Percentiles rank a stretch among this genome's conserved stretches.
phyloP scores from a whole-genome alignment of 2,329 filamentous ascomycete species.

The Didymella arachidicola region DNA sequence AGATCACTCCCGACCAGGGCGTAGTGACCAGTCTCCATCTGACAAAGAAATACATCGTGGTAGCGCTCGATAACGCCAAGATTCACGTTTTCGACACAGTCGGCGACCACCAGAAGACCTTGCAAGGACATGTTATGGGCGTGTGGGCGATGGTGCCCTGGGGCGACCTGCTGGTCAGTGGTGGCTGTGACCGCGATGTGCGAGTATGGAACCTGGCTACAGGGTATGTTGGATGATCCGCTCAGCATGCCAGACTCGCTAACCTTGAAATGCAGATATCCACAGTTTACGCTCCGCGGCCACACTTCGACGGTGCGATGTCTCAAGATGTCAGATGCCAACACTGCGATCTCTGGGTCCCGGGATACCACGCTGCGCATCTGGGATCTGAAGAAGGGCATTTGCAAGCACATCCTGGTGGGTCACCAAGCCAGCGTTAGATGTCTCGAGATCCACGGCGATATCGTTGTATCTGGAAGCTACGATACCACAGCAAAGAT shows the following conservation, averaged over 20 bases:
- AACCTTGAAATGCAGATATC: conserved; percentile 29
- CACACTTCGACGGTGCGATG: conserved; percentile 97
- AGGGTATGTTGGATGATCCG: conserved; percentile 66
- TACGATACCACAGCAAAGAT: conserved; percentile 97
- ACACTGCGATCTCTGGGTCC: conserved; percentile 95
- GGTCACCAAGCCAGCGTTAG: conserved; percentile 95
- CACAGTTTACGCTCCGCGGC: conserved; percentile 74
- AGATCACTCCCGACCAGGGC: conserved; percentile 95
- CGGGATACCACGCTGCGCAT: conserved; percentile 92
- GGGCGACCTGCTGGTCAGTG: conserved; percentile 93
- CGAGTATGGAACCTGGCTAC: conserved; percentile 95
- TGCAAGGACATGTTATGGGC: conserved; percentile 97
- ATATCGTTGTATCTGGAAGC: conserved; percentile 96
- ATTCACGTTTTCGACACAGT: conserved; percentile 97
- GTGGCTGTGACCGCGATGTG: conserved; percentile 95
- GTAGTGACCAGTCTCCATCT: conserved; percentile 96
- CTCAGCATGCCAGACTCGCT: conserved; percentile 11
- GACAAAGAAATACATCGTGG: conserved; percentile 95
- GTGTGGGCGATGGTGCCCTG: conserved; percentile 99
- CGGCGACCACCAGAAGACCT: conserved; percentile 83
- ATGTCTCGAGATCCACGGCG: conserved; percentile 93
- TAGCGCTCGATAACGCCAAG: conserved; percentile 96
- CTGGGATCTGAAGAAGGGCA: conserved; percentile 89
- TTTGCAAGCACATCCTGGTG: conserved; percentile 89
- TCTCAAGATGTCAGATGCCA: conserved; percentile 94